Base-by-base conservation (phyloP, 768 basidiomycete species). In the Suillus variegatus region DNA sequence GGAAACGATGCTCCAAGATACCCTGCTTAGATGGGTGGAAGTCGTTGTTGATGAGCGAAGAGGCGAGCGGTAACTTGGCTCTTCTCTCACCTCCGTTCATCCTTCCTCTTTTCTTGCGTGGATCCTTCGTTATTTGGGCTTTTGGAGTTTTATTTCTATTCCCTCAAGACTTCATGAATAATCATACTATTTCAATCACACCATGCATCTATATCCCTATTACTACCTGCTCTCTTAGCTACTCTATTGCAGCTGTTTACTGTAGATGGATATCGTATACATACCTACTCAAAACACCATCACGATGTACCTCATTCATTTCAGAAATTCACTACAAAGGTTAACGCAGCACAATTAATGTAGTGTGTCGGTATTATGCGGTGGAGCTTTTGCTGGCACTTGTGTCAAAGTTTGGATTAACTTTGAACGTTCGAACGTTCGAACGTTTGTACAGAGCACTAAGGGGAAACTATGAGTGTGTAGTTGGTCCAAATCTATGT, bases 1-100 rank as follows among this genome's bases (percentile, higher is more conserved):
- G 94, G 89, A 93, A 64, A 79, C 79, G 32, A 93, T 94, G 90
- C 80, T 97, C 6, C 87, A 91, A 73, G 70, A 70, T 25, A 82
- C 86, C 0, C 76, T 94, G 13, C 56, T 85, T 49, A 78, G 81
- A 43, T 96, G 94, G 94, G 81, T 88, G 63, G 79, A 81, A 28
- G 86, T 83, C 36, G 88, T 89, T 8, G 84, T 93, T 4, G 84
- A 86, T 44, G 94, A 97, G 78, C 78, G 75, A 77, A 86, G 86
- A 75, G 78, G 74, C 56, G 82, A 76, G 63, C 71, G 69, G 66
- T 75, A 40, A 60, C 22, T 57, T 25, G 4, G 14, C 16, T 18
- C 35, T 13, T 40, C 4, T 58, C 8, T 9, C 1, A 32, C 20
- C 52, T 14, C 22, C 36, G 20, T 40, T 18, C 9, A 12, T 10